Evolutionary conservation across 225 moss, liverwort and hornwort species (phyloP).

Genomic region (Neckera pumila): DNA sequence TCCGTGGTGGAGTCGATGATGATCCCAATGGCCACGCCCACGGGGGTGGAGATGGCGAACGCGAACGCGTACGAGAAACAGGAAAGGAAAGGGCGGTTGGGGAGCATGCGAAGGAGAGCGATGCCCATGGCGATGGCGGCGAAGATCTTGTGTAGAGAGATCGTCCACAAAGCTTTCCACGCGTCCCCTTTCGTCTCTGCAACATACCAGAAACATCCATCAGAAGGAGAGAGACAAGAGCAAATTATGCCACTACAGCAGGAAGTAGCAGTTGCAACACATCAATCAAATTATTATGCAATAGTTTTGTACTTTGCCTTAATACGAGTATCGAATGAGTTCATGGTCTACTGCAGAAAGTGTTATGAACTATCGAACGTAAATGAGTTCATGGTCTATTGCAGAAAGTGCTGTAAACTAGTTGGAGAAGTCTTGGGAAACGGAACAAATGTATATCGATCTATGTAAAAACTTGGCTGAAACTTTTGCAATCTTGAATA

Average conservation of each 20-base stretch:
- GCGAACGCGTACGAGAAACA: constrained; percentile 55
- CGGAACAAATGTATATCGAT: neutral
- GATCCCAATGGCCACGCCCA: constrained; percentile 84
- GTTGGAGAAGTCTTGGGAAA: neutral
- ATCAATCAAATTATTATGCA: neutral
- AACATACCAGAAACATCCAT: neutral
- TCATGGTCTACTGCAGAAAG: neutral
- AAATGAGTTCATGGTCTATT: too few relatives aligned
- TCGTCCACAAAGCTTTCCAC: constrained; percentile 77
- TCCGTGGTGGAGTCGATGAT: constrained; percentile 62
- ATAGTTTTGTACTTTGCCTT: neutral
- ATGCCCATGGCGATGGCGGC: constrained; percentile 92
- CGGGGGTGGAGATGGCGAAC: constrained; percentile 78
- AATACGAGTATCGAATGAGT: too few relatives aligned
- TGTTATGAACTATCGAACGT: too few relatives aligned
- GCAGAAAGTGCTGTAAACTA: neutral
- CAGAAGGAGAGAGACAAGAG: neutral
- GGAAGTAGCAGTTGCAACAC: neutral
- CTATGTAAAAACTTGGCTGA: neutral
- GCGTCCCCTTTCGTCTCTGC: constrained; percentile 37
- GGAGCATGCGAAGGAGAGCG: constrained; percentile 79
- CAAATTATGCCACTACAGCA: neutral
- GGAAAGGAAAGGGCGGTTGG: constrained; percentile 59
- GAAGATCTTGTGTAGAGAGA: constrained; percentile 81
- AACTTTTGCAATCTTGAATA: neutral